phyloP scores from a whole-genome alignment of 2,329 filamentous ascomycete genomes.

The Waltergamsia citrina region DNA sequence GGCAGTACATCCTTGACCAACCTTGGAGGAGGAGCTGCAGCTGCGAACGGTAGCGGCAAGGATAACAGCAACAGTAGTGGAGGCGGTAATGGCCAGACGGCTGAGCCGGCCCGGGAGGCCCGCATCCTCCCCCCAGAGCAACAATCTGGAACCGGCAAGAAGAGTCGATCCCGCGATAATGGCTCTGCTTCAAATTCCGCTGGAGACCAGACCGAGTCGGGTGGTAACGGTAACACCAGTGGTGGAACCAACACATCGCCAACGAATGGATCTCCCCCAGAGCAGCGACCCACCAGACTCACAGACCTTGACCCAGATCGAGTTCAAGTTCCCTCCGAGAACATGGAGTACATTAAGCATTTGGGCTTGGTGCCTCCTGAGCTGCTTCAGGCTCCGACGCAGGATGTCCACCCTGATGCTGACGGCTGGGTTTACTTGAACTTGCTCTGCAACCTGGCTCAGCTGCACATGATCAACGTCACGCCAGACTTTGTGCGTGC shows the following conservation, averaged over 20 bases:
- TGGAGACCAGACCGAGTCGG: constrained; percentile 34
- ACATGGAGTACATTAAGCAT: constrained; percentile 71
- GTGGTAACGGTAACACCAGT: constrained; percentile 23
- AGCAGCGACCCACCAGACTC: constrained; percentile 70
- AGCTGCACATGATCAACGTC: constrained; percentile 78
- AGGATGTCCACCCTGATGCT: constrained; percentile 48
- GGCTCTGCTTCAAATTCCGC: constrained; percentile 35
- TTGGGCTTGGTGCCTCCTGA: constrained; percentile 57
- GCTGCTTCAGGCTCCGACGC: constrained; percentile 22
- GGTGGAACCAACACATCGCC: constrained; percentile 29
- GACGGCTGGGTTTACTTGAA: constrained; percentile 81
- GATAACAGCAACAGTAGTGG: no score
- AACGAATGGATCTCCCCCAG: constrained; percentile 32
- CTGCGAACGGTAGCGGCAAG: no score
- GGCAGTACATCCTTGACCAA: background rate
- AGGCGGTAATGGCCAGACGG: no score
- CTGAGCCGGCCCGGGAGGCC: constrained; percentile 36
- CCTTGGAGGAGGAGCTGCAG: constrained; percentile 1
- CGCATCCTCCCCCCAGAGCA: constrained; percentile 29
- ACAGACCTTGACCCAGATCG: constrained; percentile 71
- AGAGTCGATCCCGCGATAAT: constrained; percentile 31
- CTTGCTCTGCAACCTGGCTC: constrained; percentile 69
- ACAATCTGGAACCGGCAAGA: constrained; percentile 22
- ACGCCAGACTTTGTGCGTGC: constrained; percentile 68
- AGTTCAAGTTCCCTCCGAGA: constrained; percentile 65